Evolutionary conservation across 306 rosid genomes (phyloP).

Genomic region (Urtica urens): DNA sequence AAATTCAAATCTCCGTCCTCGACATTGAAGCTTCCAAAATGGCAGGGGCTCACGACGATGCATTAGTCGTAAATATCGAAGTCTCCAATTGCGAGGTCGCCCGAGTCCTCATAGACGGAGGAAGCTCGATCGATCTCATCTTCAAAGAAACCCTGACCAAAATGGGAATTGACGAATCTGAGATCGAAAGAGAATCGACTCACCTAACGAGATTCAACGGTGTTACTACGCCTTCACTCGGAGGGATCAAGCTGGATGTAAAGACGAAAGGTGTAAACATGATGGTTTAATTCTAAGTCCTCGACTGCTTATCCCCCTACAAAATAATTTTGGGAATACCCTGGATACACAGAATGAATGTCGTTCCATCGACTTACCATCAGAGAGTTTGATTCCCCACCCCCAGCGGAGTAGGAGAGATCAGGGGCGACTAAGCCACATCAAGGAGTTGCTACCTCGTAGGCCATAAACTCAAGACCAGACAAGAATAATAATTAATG

Average conservation of each 20-base stretch:
- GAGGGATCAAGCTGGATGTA: background rate
- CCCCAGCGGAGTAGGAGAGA: background rate
- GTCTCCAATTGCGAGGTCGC: too few relatives aligned
- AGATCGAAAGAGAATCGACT: background rate
- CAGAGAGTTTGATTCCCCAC: background rate
- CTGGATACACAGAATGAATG: too few relatives aligned
- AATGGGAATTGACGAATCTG: too few relatives aligned
- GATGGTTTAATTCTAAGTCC: background rate
- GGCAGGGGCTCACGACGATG: too few relatives aligned
- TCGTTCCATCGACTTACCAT: too few relatives aligned
- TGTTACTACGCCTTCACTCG: background rate
- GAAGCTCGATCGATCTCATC: background rate
- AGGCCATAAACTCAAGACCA: too few relatives aligned
- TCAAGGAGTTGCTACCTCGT: too few relatives aligned
- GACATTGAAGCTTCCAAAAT: too few relatives aligned
- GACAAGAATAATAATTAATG: background rate
- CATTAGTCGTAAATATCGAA: too few relatives aligned
- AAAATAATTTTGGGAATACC: background rate
- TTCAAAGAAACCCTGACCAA: background rate
- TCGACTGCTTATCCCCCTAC: background rate
- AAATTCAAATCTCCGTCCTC: too few relatives aligned
- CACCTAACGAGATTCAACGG: background rate
- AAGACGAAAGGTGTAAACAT: background rate
- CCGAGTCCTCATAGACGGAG: background rate
- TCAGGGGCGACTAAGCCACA: too few relatives aligned